These are phyloP conservation scores for Calonectria hongkongensis DNA, from an alignment of 2,329 filamentous ascomycete species.

Conservation along the genomic window DNA sequence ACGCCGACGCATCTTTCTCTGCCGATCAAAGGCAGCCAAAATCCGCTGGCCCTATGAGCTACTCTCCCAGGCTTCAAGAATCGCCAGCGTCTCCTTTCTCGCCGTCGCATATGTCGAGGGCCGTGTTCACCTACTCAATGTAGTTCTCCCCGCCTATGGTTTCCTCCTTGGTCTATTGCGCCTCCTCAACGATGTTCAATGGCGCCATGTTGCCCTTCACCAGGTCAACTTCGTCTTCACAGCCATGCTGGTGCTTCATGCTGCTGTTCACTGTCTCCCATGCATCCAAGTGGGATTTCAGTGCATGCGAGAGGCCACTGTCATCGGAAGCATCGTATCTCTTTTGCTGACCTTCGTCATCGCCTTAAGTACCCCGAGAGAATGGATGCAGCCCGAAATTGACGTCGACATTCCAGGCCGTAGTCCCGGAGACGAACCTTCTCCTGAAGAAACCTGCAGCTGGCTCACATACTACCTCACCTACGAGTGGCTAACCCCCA, in stretches of 20 bases:
- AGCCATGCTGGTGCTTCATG: slow-evolving; percentile 61
- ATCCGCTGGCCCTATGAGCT: slow-evolving; percentile 66
- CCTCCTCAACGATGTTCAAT: slow-evolving; percentile 63
- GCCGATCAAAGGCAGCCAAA: slow-evolving; percentile 60
- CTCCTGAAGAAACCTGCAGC: slow-evolving; percentile 72
- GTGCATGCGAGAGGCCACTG: slow-evolving; percentile 56
- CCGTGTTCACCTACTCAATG: slow-evolving; percentile 61
- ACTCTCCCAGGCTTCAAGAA: slow-evolving; percentile 63
- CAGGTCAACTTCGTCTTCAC: slow-evolving; percentile 69
- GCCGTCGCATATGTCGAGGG: slow-evolving; percentile 59
- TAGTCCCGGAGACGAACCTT: slow-evolving; percentile 62
- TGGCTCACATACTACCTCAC: slow-evolving; percentile 72
- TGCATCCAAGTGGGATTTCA: slow-evolving; percentile 62
- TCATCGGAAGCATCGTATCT: slow-evolving; percentile 60
- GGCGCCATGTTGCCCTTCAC: slow-evolving; percentile 68
- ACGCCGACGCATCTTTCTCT: slow-evolving; percentile 51
- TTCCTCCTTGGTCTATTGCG: slow-evolving; percentile 67
- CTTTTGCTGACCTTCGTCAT: slow-evolving; percentile 62
- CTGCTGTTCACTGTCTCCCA: slow-evolving; percentile 63
- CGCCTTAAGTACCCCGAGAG: slow-evolving; percentile 68
- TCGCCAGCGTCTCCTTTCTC: slow-evolving; percentile 63
- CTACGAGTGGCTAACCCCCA: slow-evolving; percentile 70
- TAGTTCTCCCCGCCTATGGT: slow-evolving; percentile 62
- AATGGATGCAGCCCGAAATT: slow-evolving; percentile 68
- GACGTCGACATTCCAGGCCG: slow-evolving; percentile 62